These are phyloP conservation scores for Fraxinus velutina DNA, from an alignment of 305 asterid genomes.

Conservation along the genomic window DNA sequence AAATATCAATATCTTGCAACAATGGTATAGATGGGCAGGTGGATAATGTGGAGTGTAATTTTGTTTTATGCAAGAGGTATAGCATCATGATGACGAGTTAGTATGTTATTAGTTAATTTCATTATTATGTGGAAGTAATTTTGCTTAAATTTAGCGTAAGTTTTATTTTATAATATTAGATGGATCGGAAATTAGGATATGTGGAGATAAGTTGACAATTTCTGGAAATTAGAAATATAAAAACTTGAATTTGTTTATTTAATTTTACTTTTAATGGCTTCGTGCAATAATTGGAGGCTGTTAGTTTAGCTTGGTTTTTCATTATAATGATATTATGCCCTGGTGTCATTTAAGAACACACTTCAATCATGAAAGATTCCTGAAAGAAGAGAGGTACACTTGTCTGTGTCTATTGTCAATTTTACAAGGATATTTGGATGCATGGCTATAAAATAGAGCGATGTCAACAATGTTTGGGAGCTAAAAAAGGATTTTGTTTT, in stretches of 20 bases:
- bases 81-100: background rate
- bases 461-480: background rate
- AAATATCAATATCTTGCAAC: background rate
- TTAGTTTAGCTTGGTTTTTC: background rate
- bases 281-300: background rate
- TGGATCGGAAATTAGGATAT: background rate
- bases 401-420: background rate
- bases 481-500: background rate
- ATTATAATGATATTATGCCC: background rate
- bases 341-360: background rate
- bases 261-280: background rate
- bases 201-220: conserved; percentile 1
- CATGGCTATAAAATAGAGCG: background rate
- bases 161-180: background rate
- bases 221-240: background rate
- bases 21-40: background rate
- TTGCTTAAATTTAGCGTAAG: background rate
- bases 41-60: background rate
- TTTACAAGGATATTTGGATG: background rate
- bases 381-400: background rate
- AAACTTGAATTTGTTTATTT: background rate
- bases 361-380: background rate
- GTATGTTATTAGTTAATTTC: background rate
- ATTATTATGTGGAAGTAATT: background rate
- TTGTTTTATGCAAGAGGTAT: background rate